A percentile compares a stretch with the other conserved stretches of the same genome.
Evolutionary conservation across 805 yeast genomes (phyloP).

Genomic region (Myxozyma monticola): DNA sequence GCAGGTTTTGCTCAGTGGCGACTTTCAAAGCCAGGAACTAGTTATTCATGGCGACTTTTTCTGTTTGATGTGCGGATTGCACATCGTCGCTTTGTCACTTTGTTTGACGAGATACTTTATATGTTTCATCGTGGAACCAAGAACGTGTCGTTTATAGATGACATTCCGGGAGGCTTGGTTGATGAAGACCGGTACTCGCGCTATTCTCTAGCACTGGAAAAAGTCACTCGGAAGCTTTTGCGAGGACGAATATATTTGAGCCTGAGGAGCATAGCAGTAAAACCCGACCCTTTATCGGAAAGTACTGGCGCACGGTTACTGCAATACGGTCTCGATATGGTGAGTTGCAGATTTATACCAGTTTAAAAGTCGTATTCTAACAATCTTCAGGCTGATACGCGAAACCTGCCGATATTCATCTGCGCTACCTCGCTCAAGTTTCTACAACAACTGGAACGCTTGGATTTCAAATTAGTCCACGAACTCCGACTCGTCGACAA

Average conservation of each 20-base stretch:
- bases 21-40: neutral
- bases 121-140: neutral
- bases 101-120: constrained; percentile 1
- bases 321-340: constrained; percentile 27
- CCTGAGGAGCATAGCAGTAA: neutral
- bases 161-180: constrained; percentile 16
- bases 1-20: constrained; percentile 24
- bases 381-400: constrained; percentile 26
- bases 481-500: constrained; percentile 18
- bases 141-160: neutral
- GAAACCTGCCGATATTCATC: constrained; percentile 21
- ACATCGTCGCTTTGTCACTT: constrained; percentile 1
- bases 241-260: constrained; percentile 1
- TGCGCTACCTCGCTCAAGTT: constrained; percentile 7
- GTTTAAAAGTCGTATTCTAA: too few species aligned
- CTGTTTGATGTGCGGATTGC: constrained; percentile 15
- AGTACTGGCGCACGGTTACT: constrained; percentile 11
- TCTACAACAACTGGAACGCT: constrained; percentile 7
- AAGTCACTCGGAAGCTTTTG: constrained; percentile 5
- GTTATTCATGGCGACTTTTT: too few species aligned
- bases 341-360: neutral
- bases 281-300: neutral
- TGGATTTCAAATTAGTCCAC: constrained; percentile 22
- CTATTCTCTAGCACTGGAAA: constrained; percentile 2
- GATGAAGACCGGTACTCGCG: constrained; percentile 7